Conservation (phyloP, 1,284 basidiomycete species). For the Cystobasidiaceae sp. region DNA sequence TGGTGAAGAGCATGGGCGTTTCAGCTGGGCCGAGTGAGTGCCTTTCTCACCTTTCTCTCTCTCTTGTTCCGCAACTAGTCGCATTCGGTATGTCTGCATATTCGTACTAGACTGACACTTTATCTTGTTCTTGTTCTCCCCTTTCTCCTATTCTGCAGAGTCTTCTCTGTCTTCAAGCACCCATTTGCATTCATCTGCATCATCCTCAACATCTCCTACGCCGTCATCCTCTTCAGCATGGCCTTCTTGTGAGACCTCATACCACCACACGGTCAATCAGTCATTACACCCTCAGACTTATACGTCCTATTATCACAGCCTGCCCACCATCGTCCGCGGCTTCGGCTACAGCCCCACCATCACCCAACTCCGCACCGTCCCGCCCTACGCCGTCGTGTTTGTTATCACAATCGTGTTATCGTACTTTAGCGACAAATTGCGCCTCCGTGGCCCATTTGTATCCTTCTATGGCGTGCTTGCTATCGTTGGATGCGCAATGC, state of each 20-base stretch:
- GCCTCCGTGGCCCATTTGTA: conserved; percentile 34
- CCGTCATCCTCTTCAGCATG: conserved; percentile 14
- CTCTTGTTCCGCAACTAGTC: no score
- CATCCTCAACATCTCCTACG: background rate
- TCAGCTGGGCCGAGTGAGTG: conserved; percentile 15
- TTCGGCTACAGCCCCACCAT: conserved; percentile 52
- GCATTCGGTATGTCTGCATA: no score
- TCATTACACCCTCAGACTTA: no score
- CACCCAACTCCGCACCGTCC: conserved; percentile 57
- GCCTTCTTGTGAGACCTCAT: background rate
- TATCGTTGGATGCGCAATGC: conserved; percentile 45
- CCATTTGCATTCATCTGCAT: conserved; percentile 1
- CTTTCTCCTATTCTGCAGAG: background rate
- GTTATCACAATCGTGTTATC: conserved; percentile 36
- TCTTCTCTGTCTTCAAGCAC: conserved; percentile 10
- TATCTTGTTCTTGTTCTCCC: background rate
- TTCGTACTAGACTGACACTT: background rate
- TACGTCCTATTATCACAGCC: conserved; percentile 29
- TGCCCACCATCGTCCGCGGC: conserved; percentile 64
- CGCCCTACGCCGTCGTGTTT: conserved; percentile 11
- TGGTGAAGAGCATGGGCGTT: conserved; percentile 7
- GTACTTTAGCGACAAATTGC: conserved; percentile 36
- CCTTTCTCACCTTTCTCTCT: no score
- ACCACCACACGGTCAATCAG: no score
- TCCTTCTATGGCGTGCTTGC: conserved; percentile 35